Base-by-base conservation (phyloP, 1,139 yeast species). In the Saccharomyces hybrid region DNA sequence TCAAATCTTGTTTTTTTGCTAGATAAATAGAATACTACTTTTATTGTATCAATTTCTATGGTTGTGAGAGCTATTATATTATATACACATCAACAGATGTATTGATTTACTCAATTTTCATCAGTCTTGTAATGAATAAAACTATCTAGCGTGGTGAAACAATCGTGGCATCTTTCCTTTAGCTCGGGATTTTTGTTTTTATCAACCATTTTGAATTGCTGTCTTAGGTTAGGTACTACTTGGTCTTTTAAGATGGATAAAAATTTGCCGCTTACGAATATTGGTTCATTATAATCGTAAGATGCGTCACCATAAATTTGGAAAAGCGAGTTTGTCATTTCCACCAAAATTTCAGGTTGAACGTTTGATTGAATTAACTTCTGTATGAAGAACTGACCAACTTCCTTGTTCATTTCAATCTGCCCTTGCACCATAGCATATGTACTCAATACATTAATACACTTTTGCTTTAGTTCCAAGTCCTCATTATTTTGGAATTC, bases 301-400 rank as follows among this genome's bases (percentile, higher is more conserved):
- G 74, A 76, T 26, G 75, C 76, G 71, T 93, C 98, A n/a, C 87
- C 88, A 70, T 86, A 93, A 6, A 90, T 75, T 58, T 89, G 97
- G 69, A 82, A 89, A 8, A 90, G 65, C 7, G 80, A 73, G 63
- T 88, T 84, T 32, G 88, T 70, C 25, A 84, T 72, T 56, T 86
- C 93, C 52, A 83, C 71, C 5, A 82, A 74, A 6, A 84, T 69
- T 56, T 50, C 54, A 5, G 63, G 67, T 4, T 69, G 70, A 7
- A 66, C 57, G 9, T 65, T 61, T 27, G 68, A 67, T 23, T 67
- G 57, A 4, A 59, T 54, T 25, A 70, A 56, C 28, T 68, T 56
- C 25, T 65, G 70, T 7, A 83, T 54, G 52, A 83, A 71, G 59
- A 80, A 78, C 42, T 77, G 73, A 0, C 83, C 78, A 26, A 83